A percentile compares a stretch with the other conserved stretches of the same genome.
Conservation (phyloP, 192 early-diverging fungal species). For the Phlyctochytrium bullatum region DNA sequence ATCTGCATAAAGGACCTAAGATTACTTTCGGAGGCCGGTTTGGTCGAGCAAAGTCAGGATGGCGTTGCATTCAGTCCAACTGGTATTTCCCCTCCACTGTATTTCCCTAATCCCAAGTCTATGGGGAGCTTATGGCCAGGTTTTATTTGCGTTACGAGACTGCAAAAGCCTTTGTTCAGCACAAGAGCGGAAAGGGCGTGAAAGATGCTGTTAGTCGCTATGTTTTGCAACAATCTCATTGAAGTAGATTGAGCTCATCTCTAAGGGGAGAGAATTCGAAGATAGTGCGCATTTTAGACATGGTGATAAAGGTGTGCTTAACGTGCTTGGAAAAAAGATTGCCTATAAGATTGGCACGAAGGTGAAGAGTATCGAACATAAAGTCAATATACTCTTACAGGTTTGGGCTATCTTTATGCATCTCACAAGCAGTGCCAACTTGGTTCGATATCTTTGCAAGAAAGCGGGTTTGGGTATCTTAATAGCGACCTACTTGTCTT, state of each 20-base stretch:
- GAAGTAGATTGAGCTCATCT: slow-evolving; percentile 41
- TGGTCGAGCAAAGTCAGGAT: slow-evolving; percentile 20
- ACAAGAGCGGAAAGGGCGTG: slow-evolving; percentile 3
- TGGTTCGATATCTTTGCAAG: no score
- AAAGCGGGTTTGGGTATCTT: no score
- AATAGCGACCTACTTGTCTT: slow-evolving; percentile 30
- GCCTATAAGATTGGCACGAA: slow-evolving; percentile 38
- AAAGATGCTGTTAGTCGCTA: slow-evolving; percentile 7
- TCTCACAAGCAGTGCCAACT: neutral
- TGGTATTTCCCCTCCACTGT: slow-evolving; percentile 7
- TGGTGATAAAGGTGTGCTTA: slow-evolving; percentile 44
- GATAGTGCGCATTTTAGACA: slow-evolving; percentile 33
- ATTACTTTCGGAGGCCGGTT: slow-evolving; percentile 19
- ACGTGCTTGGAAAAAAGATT: slow-evolving; percentile 40
- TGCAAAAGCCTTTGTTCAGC: slow-evolving; percentile 11
- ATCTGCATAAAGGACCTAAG: slow-evolving; percentile 49
- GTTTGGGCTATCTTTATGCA: slow-evolving; percentile 21
- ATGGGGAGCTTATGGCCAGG: slow-evolving; percentile 43
- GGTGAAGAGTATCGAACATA: slow-evolving; percentile 36
- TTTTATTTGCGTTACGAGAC: slow-evolving; percentile 46
- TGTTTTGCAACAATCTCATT: slow-evolving; percentile 6
- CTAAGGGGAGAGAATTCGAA: slow-evolving; percentile 46
- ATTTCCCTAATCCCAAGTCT: slow-evolving; percentile 24
- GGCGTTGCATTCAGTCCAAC: slow-evolving; percentile 33
- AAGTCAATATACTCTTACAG: slow-evolving; percentile 55